Base-by-base conservation (phyloP, 2,329 filamentous ascomycete genomes). In the Fusarium sp. region DNA sequence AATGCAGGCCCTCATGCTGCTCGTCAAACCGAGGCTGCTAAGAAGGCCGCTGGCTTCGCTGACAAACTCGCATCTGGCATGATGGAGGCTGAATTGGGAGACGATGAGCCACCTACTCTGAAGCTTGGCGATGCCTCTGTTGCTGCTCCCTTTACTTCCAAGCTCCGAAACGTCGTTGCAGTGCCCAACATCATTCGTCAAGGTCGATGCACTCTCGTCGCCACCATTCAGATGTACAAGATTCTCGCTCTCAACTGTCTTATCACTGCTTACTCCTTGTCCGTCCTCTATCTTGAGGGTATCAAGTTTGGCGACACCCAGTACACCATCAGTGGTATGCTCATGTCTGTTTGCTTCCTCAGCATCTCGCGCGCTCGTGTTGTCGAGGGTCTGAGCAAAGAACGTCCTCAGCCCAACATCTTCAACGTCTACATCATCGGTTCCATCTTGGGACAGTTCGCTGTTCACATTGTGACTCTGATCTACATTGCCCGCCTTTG, bases 151-250 rank as follows among this genome's bases (percentile, higher is more conserved):
- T 99, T 99, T 79, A 99, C 96, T 1, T 97, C 93, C 78, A 99
- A 99, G 82, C 87, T 99, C 43, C 92, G 94, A 72, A 97, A 99
- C 75, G 96, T 99, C 61, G 88, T 99, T 73, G 96, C 96, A 37
- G 94, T 99, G 60, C 95, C 96, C 52, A 99, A 99, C 82, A 99
- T 99, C 75, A 96, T 99, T 75, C 92, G 96, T 60, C 96, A 99
- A 82, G 96, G 96, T 59, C 92, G 96, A 66, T 99, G 96, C 83
- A 99, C 96, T 9, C 88, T 99, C 20, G 96, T 99, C 55, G 96
- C 96, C 32, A 99, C 96, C 0, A 98, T 99, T 70, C 96, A 99
- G 84, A 99, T 99, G 95, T 99, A 99, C 89, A 99, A 97, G 87
- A 99, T 99, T 74, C 88, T 99, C 51, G 96, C 96, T 9, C 84